Evolutionary conservation across 331 rosid species (phyloP).

Genomic region (Malus hybrid): DNA sequence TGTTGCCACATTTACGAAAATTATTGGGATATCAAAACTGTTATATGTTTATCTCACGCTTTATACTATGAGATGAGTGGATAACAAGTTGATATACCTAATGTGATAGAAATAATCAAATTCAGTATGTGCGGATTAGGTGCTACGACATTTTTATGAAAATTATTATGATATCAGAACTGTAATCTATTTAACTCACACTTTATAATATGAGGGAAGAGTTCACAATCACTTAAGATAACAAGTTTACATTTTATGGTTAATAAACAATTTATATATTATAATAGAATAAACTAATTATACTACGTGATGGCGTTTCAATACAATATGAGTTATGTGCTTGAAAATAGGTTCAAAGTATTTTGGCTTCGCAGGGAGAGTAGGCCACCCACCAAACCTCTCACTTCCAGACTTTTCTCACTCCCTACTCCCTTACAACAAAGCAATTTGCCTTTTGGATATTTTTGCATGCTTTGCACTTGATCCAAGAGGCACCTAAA

Average conservation of each 20-base stretch:
- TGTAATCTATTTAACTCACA: too few species aligned
- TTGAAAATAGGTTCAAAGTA: conserved; percentile 30
- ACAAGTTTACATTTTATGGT: too few species aligned
- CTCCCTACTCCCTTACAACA: conserved; percentile 23
- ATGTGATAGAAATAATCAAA: not conserved
- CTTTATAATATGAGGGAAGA: too few species aligned
- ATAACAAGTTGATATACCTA: not conserved
- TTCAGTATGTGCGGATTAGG: not conserved
- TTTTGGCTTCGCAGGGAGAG: conserved; percentile 44
- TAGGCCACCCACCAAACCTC: conserved; percentile 54
- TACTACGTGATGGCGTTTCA: too few species aligned
- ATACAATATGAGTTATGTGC: not conserved
- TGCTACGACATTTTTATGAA: not conserved
- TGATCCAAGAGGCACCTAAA: conserved; percentile 41
- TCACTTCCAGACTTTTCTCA: not conserved
- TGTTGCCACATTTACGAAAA: too few species aligned
- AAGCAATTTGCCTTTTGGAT: conserved; percentile 37
- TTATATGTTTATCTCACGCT: too few species aligned
- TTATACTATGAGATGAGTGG: too few species aligned
- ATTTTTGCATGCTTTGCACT: conserved; percentile 38
- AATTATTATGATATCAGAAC: too few species aligned
- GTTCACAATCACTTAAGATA: too few species aligned
- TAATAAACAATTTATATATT: too few species aligned
- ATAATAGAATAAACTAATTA: too few species aligned
- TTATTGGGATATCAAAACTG: too few species aligned